A percentile compares a stretch with the other conserved stretches of the same genome.
phyloP scores from a whole-genome alignment of 495 filamentous ascomycete genomes.

The Tirmania nivea region DNA sequence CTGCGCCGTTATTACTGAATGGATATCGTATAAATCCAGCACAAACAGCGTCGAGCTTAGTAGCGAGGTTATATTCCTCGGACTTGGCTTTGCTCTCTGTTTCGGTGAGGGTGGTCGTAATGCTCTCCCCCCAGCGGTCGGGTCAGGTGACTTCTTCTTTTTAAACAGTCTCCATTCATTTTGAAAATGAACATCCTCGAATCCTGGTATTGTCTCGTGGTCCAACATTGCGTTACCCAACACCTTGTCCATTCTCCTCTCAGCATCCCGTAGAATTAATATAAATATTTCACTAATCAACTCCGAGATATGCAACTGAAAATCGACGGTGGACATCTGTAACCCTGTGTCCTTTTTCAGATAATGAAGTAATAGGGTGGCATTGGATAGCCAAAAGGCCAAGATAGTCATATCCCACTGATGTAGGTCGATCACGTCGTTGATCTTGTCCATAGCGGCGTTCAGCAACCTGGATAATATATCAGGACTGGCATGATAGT shows the following conservation, averaged over 20 bases:
- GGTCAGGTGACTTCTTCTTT: conserved; percentile 65
- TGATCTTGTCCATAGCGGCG: conserved; percentile 87
- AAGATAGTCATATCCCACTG: conserved; percentile 99
- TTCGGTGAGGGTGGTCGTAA: conserved; percentile 90
- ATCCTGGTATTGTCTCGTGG: conserved; percentile 93
- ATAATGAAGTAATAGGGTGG: conserved; percentile 83
- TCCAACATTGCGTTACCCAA: conserved; percentile 84
- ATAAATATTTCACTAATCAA: conserved; percentile 98
- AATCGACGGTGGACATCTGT: conserved; percentile 60
- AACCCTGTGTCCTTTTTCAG: conserved; percentile 82
- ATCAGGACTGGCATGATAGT: conserved; percentile 82
- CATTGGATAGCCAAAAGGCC: conserved; percentile 98
- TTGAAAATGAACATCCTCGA: conserved; percentile 90
- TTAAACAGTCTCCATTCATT: conserved; percentile 97
- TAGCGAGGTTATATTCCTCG: conserved; percentile 89
- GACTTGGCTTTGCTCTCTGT: conserved; percentile 70
- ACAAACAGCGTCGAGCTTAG: conserved; percentile 94
- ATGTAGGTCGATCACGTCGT: conserved; percentile 74
- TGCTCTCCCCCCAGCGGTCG: conserved; percentile 70
- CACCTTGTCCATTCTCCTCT: conserved; percentile 88
- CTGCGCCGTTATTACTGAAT: conserved; percentile 87
- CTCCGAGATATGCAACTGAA: conserved; percentile 83
- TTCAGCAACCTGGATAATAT: conserved; percentile 58
- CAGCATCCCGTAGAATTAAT: conserved; percentile 94
- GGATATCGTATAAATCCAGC: conserved; percentile 91